Evolutionary conservation across 805 yeast genomes (phyloP).

Genomic region (Ogataea salicorniae): DNA sequence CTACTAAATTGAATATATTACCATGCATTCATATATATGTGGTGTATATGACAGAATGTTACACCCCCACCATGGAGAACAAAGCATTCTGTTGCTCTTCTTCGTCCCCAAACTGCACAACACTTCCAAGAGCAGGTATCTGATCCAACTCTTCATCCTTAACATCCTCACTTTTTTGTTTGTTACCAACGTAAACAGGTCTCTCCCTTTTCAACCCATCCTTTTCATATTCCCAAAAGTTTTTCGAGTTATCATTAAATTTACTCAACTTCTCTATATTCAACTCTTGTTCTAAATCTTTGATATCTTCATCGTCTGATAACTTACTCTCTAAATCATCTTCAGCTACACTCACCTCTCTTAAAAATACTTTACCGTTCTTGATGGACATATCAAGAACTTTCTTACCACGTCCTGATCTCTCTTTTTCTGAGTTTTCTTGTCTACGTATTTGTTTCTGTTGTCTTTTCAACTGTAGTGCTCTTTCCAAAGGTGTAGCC

Average conservation of each 20-base stretch:
- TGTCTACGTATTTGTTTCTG: slow-evolving; percentile 66
- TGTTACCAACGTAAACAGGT: slow-evolving; percentile 23
- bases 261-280: slow-evolving; percentile 29
- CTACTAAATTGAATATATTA: too few species aligned
- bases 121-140: slow-evolving; percentile 11
- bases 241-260: slow-evolving; percentile 27
- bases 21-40: too few species aligned
- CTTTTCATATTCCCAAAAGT: slow-evolving; percentile 56
- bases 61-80: slow-evolving; percentile 26
- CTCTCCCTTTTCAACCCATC: slow-evolving; percentile 52
- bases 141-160: slow-evolving; percentile 1
- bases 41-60: too few species aligned
- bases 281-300: slow-evolving; percentile 32
- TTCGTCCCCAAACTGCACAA: slow-evolving; percentile 29
- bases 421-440: slow-evolving; percentile 51
- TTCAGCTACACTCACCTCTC: slow-evolving; percentile 35
- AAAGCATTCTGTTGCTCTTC: slow-evolving; percentile 28
- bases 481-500: slow-evolving; percentile 85
- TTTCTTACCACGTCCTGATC: slow-evolving; percentile 69
- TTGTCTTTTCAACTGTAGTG: slow-evolving; percentile 79
- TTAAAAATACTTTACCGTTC: slow-evolving; percentile 73
- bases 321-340: slow-evolving; percentile 22
- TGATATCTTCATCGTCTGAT: slow-evolving; percentile 33
- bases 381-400: slow-evolving; percentile 73
- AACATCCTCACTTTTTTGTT: neutral